phyloP scores from a whole-genome alignment of 257 asterid species.

The Osmanthus fragrans region DNA sequence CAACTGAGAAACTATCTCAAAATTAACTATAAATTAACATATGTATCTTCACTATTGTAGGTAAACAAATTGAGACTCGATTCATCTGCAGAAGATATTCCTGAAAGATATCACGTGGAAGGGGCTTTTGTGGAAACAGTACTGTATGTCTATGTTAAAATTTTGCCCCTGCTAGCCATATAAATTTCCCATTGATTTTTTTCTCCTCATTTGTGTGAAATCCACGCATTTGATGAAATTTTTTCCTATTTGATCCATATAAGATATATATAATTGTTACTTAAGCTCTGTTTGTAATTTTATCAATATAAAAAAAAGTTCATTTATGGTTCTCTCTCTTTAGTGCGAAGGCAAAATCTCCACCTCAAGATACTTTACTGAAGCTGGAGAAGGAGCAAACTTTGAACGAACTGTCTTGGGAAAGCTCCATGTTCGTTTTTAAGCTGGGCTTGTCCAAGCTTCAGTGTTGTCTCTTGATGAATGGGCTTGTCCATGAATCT shows the following conservation, averaged over 20 bases:
- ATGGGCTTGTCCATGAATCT: constrained; percentile 90
- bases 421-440: constrained; percentile 76
- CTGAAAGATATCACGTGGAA: constrained; percentile 81
- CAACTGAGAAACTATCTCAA: background rate
- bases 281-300: background rate
- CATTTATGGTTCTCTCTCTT: constrained; percentile 31
- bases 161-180: background rate
- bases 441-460: constrained; percentile 85
- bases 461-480: constrained; percentile 83
- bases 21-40: constrained; percentile 15
- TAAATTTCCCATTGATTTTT: constrained; percentile 12
- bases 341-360: constrained; percentile 77
- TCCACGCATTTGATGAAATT: constrained; percentile 16
- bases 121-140: constrained; percentile 95
- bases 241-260: constrained; percentile 17
- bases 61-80: constrained; percentile 80
- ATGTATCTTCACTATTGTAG: constrained; percentile 36
- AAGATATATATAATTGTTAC: constrained; percentile 8
- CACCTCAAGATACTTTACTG: constrained; percentile 83
- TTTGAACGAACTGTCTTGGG: constrained; percentile 58
- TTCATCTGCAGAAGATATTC: constrained; percentile 73
- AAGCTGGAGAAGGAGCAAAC: constrained; percentile 78
- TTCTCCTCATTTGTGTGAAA: constrained; percentile 16
- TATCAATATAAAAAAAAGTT: constrained; percentile 20
- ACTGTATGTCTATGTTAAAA: constrained; percentile 50